A percentile compares a stretch with the other conserved stretches of the same genome.
phyloP scores from a whole-genome alignment of 352 stramenopile genomes.

The Globisporangium paddicum region DNA sequence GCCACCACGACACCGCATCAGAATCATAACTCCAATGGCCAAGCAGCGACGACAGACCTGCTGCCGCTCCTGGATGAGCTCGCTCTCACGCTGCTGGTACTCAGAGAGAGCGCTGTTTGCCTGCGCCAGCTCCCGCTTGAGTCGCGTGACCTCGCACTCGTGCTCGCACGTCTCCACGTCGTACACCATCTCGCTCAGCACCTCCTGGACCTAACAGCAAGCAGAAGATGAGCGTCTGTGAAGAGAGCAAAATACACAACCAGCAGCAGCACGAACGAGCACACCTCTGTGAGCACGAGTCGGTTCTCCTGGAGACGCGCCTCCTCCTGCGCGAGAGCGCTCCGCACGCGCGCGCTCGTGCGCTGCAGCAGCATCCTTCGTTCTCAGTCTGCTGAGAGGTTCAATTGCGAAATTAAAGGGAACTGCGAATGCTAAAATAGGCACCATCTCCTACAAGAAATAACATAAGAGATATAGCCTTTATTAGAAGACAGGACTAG shows the following conservation, averaged over 20 bases:
- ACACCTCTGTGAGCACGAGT: slow-evolving; percentile 41
- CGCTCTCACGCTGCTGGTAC: slow-evolving; percentile 52
- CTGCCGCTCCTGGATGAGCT: slow-evolving; percentile 57
- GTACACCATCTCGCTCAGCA: slow-evolving; percentile 81
- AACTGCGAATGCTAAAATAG: no score
- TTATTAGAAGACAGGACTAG: no score
- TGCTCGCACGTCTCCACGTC: slow-evolving; percentile 69
- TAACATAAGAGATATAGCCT: no score
- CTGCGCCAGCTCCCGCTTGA: slow-evolving; percentile 32
- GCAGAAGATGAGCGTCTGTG: background rate
- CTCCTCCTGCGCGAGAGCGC: slow-evolving; percentile 40
- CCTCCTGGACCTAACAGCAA: slow-evolving; percentile 39
- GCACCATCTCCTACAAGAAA: no score
- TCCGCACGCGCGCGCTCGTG: slow-evolving; percentile 26
- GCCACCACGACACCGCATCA: background rate
- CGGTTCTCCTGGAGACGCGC: slow-evolving; percentile 34
- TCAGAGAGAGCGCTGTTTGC: slow-evolving; percentile 32
- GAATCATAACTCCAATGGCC: no score
- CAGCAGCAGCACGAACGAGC: background rate
- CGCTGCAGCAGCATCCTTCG: slow-evolving; percentile 29
- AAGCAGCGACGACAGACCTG: slow-evolving; percentile 22
- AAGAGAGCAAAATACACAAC: background rate
- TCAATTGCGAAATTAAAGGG: no score
- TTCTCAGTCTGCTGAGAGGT: background rate
- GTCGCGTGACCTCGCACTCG: slow-evolving; percentile 38